Conservation (phyloP, 495 filamentous ascomycete species). For the Lasiosphaeria miniovina region DNA sequence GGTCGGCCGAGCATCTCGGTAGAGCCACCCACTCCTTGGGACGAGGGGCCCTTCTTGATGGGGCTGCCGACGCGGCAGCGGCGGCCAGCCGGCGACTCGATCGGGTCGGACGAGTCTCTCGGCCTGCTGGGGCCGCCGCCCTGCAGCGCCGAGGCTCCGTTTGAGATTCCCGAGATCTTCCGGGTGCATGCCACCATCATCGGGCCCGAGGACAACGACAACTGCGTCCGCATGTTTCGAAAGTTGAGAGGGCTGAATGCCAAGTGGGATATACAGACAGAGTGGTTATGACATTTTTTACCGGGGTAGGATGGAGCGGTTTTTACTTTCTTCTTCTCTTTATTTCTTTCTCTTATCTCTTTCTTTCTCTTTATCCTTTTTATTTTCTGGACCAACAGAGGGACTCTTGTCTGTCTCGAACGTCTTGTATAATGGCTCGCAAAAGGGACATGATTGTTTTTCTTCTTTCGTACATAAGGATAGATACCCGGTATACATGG, state of each 20-base stretch:
- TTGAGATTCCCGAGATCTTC: conserved; percentile 30
- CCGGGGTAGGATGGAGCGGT: not conserved
- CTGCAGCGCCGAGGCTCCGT: conserved; percentile 28
- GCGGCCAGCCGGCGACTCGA: not conserved
- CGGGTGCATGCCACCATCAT: conserved; percentile 30
- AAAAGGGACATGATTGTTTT: too few relatives aligned
- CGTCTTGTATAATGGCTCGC: too few relatives aligned
- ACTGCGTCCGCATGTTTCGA: conserved; percentile 31
- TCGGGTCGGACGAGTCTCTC: conserved; percentile 1
- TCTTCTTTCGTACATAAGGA: too few relatives aligned
- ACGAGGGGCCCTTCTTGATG: not conserved
- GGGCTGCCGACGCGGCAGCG: not conserved
- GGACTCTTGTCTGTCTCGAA: too few relatives aligned
- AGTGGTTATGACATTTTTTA: conserved; percentile 12
- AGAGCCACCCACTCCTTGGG: conserved; percentile 12
- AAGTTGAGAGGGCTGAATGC: conserved; percentile 25
- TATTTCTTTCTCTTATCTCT: not conserved
- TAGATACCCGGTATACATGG: too few relatives aligned
- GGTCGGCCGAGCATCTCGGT: conserved; percentile 10
- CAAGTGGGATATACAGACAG: conserved; percentile 30
- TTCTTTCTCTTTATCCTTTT: too few relatives aligned
- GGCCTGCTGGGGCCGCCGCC: conserved; percentile 2
- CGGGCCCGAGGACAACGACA: conserved; percentile 29
- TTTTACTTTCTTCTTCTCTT: not conserved
- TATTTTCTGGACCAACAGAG: too few relatives aligned